Conservation (phyloP, 1,139 yeast genomes). For the Geotrichum cucujoidarum region DNA sequence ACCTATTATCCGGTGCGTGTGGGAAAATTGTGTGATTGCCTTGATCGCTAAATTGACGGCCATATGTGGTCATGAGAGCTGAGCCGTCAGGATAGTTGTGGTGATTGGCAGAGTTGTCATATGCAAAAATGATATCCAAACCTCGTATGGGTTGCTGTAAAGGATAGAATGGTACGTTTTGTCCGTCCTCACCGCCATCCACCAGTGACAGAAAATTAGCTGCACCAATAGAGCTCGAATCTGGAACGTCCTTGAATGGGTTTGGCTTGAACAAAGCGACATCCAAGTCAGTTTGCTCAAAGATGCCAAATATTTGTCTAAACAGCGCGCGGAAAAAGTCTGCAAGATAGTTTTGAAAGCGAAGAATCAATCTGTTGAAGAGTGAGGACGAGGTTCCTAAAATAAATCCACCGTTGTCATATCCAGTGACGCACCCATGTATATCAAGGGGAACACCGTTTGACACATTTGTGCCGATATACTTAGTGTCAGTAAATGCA, state of each 20-base stretch:
- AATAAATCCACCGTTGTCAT: constrained; percentile 71
- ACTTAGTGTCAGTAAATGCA: constrained; percentile 66
- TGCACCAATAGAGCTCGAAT: constrained; percentile 30
- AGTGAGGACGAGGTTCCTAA: constrained; percentile 76
- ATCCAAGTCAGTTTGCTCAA: constrained; percentile 45
- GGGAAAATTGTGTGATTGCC: constrained; percentile 56
- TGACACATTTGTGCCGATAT: constrained; percentile 62
- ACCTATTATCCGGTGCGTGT: constrained; percentile 68
- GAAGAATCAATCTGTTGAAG: constrained; percentile 64
- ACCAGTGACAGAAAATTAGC: constrained; percentile 54
- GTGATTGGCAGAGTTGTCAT: constrained; percentile 83
- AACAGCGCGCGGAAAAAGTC: constrained; percentile 48
- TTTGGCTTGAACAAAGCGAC: constrained; percentile 72
- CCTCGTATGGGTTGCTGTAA: constrained; percentile 63
- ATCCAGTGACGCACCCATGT: constrained; percentile 54
- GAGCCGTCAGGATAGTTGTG: constrained; percentile 69
- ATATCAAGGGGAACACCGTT: constrained; percentile 45
- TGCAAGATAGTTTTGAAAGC: constrained; percentile 46
- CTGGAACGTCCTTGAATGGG: constrained; percentile 49
- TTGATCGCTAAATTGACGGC: constrained; percentile 45
- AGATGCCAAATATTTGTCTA: constrained; percentile 35
- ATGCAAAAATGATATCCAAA: constrained; percentile 77
- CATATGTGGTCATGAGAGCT: constrained; percentile 53
- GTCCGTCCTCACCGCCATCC: constrained; percentile 88
- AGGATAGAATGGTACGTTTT: constrained; percentile 76